Base-by-base conservation (phyloP, 169 alveolate genomes). In the Plasmodium gonderi region DNA sequence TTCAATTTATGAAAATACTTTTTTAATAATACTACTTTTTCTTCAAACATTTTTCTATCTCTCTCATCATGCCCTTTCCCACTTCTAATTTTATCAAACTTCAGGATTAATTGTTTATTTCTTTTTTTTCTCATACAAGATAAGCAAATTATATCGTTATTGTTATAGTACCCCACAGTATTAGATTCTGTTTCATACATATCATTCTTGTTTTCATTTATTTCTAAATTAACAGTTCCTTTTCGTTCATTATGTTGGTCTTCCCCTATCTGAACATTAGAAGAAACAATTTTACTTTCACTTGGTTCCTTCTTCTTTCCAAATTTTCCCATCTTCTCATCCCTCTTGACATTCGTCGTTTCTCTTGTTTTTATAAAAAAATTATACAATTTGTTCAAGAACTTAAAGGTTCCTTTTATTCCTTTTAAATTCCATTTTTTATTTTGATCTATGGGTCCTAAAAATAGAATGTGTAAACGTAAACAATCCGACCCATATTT, bases 401-500 rank as follows among this genome's bases (percentile, higher is more conserved):
- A 80, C 17, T 87, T 91, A 54, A 83, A 83, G 23, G 94, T 93
- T 45, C 97, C 97, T n/a, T 68, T 54, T 31, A 95, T 87, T 51
- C 96, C 97, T 26, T 87, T 49, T 12, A 67, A 83, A 31, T 91
- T 68, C 98, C 98, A 97, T 23, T 93, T 91, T 65, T 95, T 95
- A 79, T 95, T 96, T 26, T 94, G 90, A 47, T 95, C 97, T 17
- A 97, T 69, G 0, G 99, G 98, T 17, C 98, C 99, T 68, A 96
- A 94, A 91, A 97, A 97, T 93, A 97, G 29, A 42, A 98, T 94
- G 74, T 97, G 95, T 33, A 97, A 69, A 60, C 99, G 85, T 64
- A 97, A 92, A 36, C 97, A 94, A 80, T 97, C 99, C 4, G 97
- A 97, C 3, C 99, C 98, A 72, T 91, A 95, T 33, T 51, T 79